Evolutionary conservation across 228 moss, liverwort and hornwort species (phyloP).

Genomic region (Sphagnum fallax): DNA sequence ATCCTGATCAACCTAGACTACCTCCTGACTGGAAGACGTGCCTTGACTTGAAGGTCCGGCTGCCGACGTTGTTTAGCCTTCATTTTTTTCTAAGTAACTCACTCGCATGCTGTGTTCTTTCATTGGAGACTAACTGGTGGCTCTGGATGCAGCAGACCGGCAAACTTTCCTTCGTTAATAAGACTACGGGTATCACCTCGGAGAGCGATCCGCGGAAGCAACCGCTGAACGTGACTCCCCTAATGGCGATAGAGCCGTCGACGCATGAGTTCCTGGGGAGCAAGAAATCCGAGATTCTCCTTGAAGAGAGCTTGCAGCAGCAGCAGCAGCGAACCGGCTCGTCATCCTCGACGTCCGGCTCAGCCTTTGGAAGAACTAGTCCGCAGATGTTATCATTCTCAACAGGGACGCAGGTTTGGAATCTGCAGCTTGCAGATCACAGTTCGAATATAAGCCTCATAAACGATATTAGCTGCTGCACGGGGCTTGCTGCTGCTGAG

Average conservation of each 20-base stretch:
- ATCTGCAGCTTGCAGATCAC: constrained; percentile 19
- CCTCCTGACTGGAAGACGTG: constrained; percentile 44
- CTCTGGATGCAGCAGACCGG: constrained; percentile 11
- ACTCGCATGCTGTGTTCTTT: too few species aligned
- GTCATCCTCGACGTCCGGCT: constrained; percentile 14
- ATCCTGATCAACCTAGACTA: constrained; percentile 26
- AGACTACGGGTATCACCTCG: constrained; percentile 15
- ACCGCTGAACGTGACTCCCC: background rate
- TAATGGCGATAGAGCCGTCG: constrained; percentile 2
- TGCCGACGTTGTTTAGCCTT: too few species aligned
- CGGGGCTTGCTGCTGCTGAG: too few species aligned
- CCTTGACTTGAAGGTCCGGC: constrained; percentile 35
- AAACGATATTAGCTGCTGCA: background rate
- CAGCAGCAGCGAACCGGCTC: constrained; percentile 10
- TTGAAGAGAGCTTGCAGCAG: constrained; percentile 10
- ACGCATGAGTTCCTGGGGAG: constrained; percentile 44
- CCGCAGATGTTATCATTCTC: constrained; percentile 22
- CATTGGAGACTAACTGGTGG: too few species aligned
- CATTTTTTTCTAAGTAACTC: too few species aligned
- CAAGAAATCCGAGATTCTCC: constrained; percentile 32
- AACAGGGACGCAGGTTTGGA: constrained; percentile 30
- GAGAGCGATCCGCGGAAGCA: constrained; percentile 36
- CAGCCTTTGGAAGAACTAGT: background rate
- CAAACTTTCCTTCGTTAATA: constrained; percentile 41
- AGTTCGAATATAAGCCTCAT: constrained; percentile 1